Percentiles rank a stretch among this genome's conserved stretches.
phyloP scores from a whole-genome alignment of 371 early-diverging fungal genomes.

The Mortierella sp. region DNA sequence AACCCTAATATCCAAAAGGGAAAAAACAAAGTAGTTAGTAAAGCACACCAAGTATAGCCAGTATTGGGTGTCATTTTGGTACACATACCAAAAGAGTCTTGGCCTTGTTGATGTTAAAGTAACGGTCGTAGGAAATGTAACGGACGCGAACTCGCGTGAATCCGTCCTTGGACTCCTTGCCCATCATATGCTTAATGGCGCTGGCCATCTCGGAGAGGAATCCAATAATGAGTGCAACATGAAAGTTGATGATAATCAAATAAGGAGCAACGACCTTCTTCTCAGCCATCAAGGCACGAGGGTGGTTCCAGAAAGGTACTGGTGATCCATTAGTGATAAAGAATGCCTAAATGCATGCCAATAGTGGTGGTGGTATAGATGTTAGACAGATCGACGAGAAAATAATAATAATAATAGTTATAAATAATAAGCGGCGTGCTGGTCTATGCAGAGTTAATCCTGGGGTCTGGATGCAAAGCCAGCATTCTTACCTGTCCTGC shows the following conservation, averaged over 20 bases:
- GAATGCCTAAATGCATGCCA: conserved; percentile 70
- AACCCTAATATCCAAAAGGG: conserved; percentile 24
- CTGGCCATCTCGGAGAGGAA: conserved; percentile 50
- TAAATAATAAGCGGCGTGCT: background rate
- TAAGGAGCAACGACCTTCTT: conserved; percentile 44
- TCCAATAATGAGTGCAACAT: conserved; percentile 44
- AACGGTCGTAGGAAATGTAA: conserved; percentile 64
- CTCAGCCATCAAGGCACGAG: conserved; percentile 61
- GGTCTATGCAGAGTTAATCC: background rate
- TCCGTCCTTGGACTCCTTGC: conserved; percentile 56
- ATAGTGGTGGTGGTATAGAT: background rate
- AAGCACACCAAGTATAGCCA: background rate
- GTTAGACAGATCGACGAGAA: background rate
- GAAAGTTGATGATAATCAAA: conserved; percentile 54
- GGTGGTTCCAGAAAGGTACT: conserved; percentile 93
- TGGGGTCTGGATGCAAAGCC: too few relatives aligned
- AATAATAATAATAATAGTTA: background rate
- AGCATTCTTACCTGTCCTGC: conserved; percentile 62
- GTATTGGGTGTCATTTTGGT: background rate
- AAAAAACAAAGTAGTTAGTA: background rate
- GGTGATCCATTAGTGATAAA: conserved; percentile 95
- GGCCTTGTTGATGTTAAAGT: conserved; percentile 88
- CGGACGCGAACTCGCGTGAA: conserved; percentile 56
- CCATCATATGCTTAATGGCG: conserved; percentile 43
- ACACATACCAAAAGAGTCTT: conserved; percentile 71